phyloP scores from a whole-genome alignment of 371 early-diverging fungal genomes.

The Syncephalis plumigaleata region DNA sequence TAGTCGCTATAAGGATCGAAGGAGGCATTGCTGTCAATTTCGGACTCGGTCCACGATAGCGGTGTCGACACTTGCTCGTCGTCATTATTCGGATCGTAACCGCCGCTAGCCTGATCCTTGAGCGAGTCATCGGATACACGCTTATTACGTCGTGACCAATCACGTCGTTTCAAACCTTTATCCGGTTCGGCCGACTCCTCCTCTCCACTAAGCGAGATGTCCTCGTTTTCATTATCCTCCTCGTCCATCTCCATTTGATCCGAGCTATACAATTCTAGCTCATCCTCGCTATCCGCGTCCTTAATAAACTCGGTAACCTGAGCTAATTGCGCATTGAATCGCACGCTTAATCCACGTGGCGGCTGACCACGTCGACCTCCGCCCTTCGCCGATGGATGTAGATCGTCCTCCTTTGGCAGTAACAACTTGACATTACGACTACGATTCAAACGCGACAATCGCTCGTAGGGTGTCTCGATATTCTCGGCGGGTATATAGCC shows the following conservation, averaged over 20 bases:
- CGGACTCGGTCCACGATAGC: too few relatives aligned
- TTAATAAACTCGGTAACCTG: conserved; percentile 1
- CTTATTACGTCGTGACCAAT: too few relatives aligned
- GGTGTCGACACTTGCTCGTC: too few relatives aligned
- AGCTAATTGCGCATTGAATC: neutral
- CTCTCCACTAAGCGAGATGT: neutral
- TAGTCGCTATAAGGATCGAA: too few relatives aligned
- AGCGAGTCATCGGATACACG: too few relatives aligned
- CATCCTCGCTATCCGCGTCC: conserved; percentile 15
- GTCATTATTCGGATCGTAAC: too few relatives aligned
- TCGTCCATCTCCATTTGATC: conserved; percentile 14
- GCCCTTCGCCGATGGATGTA: neutral
- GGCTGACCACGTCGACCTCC: neutral
- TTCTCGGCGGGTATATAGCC: conserved; percentile 95
- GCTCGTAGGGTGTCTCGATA: conserved; percentile 84
- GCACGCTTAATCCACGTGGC: neutral
- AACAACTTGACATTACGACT: conserved; percentile 45
- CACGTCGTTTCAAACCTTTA: too few relatives aligned
- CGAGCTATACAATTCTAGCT: conserved; percentile 8
- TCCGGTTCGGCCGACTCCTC: neutral
- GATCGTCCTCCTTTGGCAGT: neutral
- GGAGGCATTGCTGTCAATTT: too few relatives aligned
- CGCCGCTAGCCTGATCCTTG: too few relatives aligned
- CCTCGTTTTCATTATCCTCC: conserved; percentile 18
- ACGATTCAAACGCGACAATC: conserved; percentile 76